Conservation (phyloP, 129 eudicot species). For the Sambucus nigra region DNA sequence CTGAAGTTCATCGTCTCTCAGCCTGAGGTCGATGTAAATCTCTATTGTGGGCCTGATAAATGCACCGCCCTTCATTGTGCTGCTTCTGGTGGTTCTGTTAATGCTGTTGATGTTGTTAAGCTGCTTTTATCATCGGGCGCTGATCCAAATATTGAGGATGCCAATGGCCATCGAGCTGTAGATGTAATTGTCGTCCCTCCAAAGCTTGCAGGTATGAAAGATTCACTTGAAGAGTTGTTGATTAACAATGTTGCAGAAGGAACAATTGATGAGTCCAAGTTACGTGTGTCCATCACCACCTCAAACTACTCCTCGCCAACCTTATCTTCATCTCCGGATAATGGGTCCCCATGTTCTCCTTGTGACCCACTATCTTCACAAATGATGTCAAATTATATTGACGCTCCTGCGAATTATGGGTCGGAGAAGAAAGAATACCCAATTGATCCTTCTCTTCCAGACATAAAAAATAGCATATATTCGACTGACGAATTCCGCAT, state of each 20-base stretch:
- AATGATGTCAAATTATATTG: slow-evolving; percentile 9
- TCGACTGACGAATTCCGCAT: slow-evolving; percentile 24
- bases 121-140: slow-evolving; percentile 16
- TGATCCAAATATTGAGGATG: slow-evolving; percentile 15
- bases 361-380: slow-evolving; percentile 11
- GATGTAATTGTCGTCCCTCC: slow-evolving; percentile 17
- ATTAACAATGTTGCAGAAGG: background rate
- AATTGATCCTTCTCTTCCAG: slow-evolving; percentile 19
- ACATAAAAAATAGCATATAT: slow-evolving; percentile 20
- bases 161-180: slow-evolving; percentile 11
- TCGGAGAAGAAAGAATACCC: slow-evolving; percentile 18
- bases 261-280: background rate
- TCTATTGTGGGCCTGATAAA: slow-evolving; percentile 15
- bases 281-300: slow-evolving; percentile 8
- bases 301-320: slow-evolving; percentile 6
- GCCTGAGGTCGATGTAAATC: slow-evolving; percentile 17
- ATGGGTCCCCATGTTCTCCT: slow-evolving; percentile 20
- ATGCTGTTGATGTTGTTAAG: slow-evolving; percentile 14
- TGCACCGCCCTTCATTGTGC: slow-evolving; percentile 28
- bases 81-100: slow-evolving; percentile 20
- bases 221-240: background rate
- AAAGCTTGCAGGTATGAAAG: slow-evolving; percentile 4
- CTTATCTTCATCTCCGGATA: slow-evolving; percentile 6
- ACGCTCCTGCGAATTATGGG: background rate
- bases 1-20: slow-evolving; percentile 8